These are phyloP conservation scores for Candolleomyces eurysporus DNA, from an alignment of 768 basidiomycete species.

Conservation along the genomic window DNA sequence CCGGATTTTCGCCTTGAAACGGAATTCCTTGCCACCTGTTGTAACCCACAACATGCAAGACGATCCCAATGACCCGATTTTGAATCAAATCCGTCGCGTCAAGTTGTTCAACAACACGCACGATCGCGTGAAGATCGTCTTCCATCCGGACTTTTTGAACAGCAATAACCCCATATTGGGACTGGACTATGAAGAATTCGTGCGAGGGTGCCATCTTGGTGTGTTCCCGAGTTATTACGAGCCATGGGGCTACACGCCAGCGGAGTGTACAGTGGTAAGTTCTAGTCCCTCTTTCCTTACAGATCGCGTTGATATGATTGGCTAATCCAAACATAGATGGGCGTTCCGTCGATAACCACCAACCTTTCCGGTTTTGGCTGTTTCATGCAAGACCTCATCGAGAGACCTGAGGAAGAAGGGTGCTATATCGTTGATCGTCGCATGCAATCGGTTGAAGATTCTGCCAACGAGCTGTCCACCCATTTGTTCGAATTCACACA, in stretches of 20 bases:
- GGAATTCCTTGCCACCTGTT: conserved; percentile 91
- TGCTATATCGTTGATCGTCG: conserved; percentile 97
- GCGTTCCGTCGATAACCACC: conserved; percentile 95
- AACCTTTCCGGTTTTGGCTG: conserved; percentile 98
- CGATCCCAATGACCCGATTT: conserved; percentile 86
- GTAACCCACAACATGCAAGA: conserved; percentile 99
- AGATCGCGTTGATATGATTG: background rate
- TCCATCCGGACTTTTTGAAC: conserved; percentile 98
- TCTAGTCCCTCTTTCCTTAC: conserved; percentile 26
- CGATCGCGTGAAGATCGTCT: conserved; percentile 95
- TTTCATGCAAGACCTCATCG: conserved; percentile 98
- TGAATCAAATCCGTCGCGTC: conserved; percentile 93
- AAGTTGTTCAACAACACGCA: conserved; percentile 85
- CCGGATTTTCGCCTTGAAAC: conserved; percentile 93
- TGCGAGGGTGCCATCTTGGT: conserved; percentile 95
- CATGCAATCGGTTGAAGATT: conserved; percentile 85
- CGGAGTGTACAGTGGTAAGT: conserved; percentile 95
- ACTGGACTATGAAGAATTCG: conserved; percentile 98
- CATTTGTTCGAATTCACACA: conserved; percentile 72
- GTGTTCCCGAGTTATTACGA: conserved; percentile 99
- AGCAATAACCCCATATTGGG: conserved; percentile 97
- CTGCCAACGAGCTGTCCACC: conserved; percentile 78
- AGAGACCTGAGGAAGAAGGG: conserved; percentile 90
- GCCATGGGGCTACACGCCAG: conserved; percentile 96
- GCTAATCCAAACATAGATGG: conserved; percentile 62